Evolutionary conservation across 441 rosid species (phyloP).

Genomic region (Daphne laureola): DNA sequence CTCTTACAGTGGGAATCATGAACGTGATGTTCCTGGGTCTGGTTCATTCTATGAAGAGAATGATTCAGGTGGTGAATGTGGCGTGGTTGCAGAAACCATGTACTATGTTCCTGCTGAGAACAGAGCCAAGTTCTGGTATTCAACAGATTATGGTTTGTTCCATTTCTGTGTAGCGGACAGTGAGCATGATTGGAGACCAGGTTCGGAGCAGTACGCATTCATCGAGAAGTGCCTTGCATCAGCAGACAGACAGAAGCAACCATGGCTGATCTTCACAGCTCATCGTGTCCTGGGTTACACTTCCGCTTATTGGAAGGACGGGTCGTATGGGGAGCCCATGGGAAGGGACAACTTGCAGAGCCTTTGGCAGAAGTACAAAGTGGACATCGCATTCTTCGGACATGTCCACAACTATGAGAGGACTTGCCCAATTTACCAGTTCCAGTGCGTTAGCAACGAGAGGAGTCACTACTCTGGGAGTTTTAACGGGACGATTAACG

Average conservation of each 20-base stretch:
- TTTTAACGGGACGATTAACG: slow-evolving; percentile 31
- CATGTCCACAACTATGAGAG: slow-evolving; percentile 86
- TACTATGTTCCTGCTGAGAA: slow-evolving; percentile 78
- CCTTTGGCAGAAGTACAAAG: slow-evolving; percentile 88
- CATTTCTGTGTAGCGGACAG: slow-evolving; percentile 75
- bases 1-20: slow-evolving; percentile 30
- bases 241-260: slow-evolving; percentile 67
- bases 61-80: slow-evolving; percentile 91
- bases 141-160: slow-evolving; percentile 77
- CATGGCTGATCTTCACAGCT: slow-evolving; percentile 81
- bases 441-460: slow-evolving; percentile 26
- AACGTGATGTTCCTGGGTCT: slow-evolving; percentile 27
- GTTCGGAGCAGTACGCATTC: slow-evolving; percentile 59
- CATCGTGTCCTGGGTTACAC: slow-evolving; percentile 83
- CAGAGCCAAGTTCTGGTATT: slow-evolving; percentile 83
- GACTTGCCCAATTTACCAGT: slow-evolving; percentile 76
- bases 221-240: slow-evolving; percentile 72
- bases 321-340: slow-evolving; percentile 82
- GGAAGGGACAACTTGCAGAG: slow-evolving; percentile 79
- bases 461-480: slow-evolving; percentile 27
- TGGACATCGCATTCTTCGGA: slow-evolving; percentile 83
- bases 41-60: slow-evolving; percentile 18
- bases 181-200: slow-evolving; percentile 90
- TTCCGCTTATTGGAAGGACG: slow-evolving; percentile 37
- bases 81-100: slow-evolving; percentile 82